Conservation (phyloP, 1,139 yeast species). For the Magnusiomyces tetraspermus region DNA sequence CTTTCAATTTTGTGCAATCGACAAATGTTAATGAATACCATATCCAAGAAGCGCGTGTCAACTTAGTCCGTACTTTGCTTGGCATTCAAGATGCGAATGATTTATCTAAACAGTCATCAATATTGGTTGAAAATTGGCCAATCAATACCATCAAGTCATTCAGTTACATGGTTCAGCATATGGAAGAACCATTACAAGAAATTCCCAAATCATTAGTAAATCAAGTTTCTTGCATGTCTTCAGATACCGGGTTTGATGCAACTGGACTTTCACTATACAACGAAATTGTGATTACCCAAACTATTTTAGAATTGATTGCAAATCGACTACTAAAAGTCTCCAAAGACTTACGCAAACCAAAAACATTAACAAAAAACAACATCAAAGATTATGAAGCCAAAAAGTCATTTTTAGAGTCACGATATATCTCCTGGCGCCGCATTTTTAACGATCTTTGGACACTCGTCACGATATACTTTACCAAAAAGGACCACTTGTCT, state of each 20-base stretch:
- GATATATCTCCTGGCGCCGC: slow-evolving; percentile 11
- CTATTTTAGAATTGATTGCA: slow-evolving; percentile 49
- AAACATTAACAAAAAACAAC: slow-evolving; percentile 10
- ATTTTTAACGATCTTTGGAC: slow-evolving; percentile 9
- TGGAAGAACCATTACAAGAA: slow-evolving; percentile 18
- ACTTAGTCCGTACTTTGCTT: slow-evolving; percentile 33
- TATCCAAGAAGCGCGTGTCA: slow-evolving; percentile 39
- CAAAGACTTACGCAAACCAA: slow-evolving; percentile 15
- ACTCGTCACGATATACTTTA: not conserved
- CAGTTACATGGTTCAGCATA: slow-evolving; percentile 17
- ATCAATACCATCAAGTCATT: slow-evolving; percentile 18
- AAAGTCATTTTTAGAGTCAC: slow-evolving; percentile 6
- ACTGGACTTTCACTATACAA: not conserved
- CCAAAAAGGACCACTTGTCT: not conserved
- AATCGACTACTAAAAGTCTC: slow-evolving; percentile 34
- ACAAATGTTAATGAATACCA: slow-evolving; percentile 35
- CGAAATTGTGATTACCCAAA: slow-evolving; percentile 23
- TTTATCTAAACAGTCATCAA: slow-evolving; percentile 7
- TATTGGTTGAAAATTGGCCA: slow-evolving; percentile 24
- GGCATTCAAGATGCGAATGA: slow-evolving; percentile 12
- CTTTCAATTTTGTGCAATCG: slow-evolving; percentile 29
- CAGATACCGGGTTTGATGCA: not conserved
- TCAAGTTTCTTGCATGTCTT: not conserved
- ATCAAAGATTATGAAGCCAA: slow-evolving; percentile 13
- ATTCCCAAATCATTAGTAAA: slow-evolving; percentile 6